These are phyloP conservation scores for Papiliotrema flavescens DNA, from an alignment of 1,284 basidiomycete genomes.

Conservation along the genomic window DNA sequence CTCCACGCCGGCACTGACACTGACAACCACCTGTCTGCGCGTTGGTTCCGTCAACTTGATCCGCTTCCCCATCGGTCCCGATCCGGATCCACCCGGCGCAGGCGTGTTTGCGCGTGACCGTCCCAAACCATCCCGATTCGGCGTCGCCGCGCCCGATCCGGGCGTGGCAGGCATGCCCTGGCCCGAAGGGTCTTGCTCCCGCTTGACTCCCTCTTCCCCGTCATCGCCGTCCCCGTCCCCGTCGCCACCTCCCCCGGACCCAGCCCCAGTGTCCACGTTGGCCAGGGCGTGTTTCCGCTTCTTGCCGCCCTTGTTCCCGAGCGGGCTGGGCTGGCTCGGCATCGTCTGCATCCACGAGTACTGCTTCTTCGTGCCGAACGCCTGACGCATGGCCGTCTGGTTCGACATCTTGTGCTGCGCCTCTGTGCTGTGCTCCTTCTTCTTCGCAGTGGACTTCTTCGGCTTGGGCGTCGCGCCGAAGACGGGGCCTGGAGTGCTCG, in stretches of 20 bases:
- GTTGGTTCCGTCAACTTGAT: conserved; percentile 1
- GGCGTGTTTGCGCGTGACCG: background rate
- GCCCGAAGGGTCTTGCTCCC: background rate
- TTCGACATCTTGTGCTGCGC: conserved; percentile 42
- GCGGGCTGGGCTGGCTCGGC: conserved; percentile 20
- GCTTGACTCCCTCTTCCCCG: background rate
- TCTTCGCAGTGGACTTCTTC: conserved; percentile 11
- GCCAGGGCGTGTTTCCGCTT: conserved; percentile 19
- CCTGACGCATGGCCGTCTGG: conserved; percentile 25
- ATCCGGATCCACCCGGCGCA: background rate
- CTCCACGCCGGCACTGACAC: conserved; percentile 8
- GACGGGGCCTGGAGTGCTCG: background rate
- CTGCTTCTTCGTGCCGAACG: conserved; percentile 24
- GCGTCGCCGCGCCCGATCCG: background rate
- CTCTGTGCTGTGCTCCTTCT: conserved; percentile 32
- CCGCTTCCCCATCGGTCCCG: background rate
- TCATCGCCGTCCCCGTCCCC: too few relatives aligned
- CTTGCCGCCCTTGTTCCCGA: conserved; percentile 10
- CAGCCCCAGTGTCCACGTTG: conserved; percentile 1
- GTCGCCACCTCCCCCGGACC: background rate
- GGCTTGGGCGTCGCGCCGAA: conserved; percentile 19
- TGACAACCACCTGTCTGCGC: conserved; percentile 9
- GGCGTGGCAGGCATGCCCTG: background rate
- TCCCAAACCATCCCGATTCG: background rate
- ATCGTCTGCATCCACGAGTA: conserved; percentile 41